These are phyloP conservation scores for Terfezia boudieri DNA, from an alignment of 495 filamentous ascomycete genomes.

Conservation along the genomic window DNA sequence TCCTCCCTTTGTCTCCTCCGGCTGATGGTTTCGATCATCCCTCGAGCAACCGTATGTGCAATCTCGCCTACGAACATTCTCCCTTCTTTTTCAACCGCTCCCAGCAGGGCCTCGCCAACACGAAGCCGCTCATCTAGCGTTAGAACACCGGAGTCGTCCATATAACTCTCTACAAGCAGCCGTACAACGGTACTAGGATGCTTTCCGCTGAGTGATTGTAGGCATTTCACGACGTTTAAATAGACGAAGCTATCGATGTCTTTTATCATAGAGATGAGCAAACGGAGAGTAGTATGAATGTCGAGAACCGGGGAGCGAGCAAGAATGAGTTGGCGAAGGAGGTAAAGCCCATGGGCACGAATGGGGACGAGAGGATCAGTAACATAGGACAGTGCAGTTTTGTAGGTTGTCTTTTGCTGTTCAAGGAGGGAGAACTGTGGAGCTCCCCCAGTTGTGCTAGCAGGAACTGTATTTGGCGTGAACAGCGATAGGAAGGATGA, in stretches of 20 bases:
- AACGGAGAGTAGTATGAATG: slow-evolving; percentile 40
- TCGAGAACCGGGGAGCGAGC: slow-evolving; percentile 43
- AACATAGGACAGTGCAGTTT: slow-evolving; percentile 48
- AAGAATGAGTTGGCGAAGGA: slow-evolving; percentile 41
- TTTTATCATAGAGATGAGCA: slow-evolving; percentile 42
- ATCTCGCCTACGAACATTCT: slow-evolving; percentile 36
- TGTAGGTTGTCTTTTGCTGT: slow-evolving; percentile 31
- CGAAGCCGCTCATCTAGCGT: slow-evolving; percentile 44
- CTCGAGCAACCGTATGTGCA: slow-evolving; percentile 33
- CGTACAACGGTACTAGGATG: slow-evolving; percentile 44
- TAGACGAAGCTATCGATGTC: slow-evolving; percentile 58
- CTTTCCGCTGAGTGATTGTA: slow-evolving; percentile 38
- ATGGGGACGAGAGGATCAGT: slow-evolving; percentile 56
- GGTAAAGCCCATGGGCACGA: slow-evolving; percentile 52
- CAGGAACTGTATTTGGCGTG: not conserved
- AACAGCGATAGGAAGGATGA: slow-evolving; percentile 7
- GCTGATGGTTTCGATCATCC: slow-evolving; percentile 43
- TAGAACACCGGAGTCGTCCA: slow-evolving; percentile 36
- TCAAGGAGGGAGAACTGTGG: slow-evolving; percentile 1
- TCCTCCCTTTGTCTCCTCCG: slow-evolving; percentile 37
- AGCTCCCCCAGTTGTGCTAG: not conserved
- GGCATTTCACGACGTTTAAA: slow-evolving; percentile 43
- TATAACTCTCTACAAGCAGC: slow-evolving; percentile 45
- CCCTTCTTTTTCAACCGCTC: slow-evolving; percentile 43
- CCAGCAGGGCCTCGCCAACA: slow-evolving; percentile 49